These are phyloP conservation scores for Nymphaea colorata DNA, from an alignment of 164 flowering plant genomes.

Conservation along the genomic window DNA sequence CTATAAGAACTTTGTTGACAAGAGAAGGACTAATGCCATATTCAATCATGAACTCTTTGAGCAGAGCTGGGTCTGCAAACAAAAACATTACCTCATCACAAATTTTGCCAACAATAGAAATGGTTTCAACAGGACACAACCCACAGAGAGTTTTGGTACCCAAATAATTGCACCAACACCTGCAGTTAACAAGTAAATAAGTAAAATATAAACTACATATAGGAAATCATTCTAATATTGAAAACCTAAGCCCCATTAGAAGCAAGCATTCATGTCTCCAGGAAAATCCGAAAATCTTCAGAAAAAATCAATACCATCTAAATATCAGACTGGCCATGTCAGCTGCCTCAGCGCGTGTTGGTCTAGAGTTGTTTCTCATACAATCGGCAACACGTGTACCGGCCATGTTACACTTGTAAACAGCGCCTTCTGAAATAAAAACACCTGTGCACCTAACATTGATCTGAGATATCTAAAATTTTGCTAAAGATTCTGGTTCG, in stretches of 20 bases:
- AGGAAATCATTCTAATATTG: too few species aligned
- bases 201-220: neutral
- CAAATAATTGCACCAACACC: slow-evolving; percentile 82
- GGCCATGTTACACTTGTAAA: slow-evolving; percentile 86
- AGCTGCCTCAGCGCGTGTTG: slow-evolving; percentile 95
- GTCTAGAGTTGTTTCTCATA: slow-evolving; percentile 85
- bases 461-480: too few species aligned
- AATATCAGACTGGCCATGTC: slow-evolving; percentile 84
- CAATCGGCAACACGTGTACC: slow-evolving; percentile 96
- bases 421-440: slow-evolving; percentile 79
- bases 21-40: too few species aligned
- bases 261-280: too few species aligned
- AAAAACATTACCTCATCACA: slow-evolving; percentile 57
- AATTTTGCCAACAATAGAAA: slow-evolving; percentile 75
- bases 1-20: too few species aligned
- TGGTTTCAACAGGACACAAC: slow-evolving; percentile 73
- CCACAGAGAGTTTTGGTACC: slow-evolving; percentile 92
- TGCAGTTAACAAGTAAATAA: slow-evolving; percentile 13
- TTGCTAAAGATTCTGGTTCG: too few species aligned
- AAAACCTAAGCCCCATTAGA: too few species aligned
- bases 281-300: too few species aligned
- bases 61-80: too few species aligned
- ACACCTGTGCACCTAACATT: too few species aligned
- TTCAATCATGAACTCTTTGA: too few species aligned
- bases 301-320: slow-evolving; percentile 35